Evolutionary conservation across 148 eudicot genomes (phyloP).

Genomic region (Chenopodium berlandieri): DNA sequence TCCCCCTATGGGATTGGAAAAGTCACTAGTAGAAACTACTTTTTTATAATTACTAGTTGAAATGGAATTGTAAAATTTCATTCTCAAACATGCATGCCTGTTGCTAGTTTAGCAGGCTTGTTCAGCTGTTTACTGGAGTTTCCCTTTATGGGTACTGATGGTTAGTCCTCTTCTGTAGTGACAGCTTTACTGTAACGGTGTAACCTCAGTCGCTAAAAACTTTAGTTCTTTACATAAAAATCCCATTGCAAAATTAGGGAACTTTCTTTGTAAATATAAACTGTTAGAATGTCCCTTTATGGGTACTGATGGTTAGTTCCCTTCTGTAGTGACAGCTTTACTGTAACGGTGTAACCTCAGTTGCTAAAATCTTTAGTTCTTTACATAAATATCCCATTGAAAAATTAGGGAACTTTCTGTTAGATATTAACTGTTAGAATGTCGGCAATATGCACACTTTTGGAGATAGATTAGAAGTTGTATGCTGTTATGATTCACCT

Average conservation of each 20-base stretch:
- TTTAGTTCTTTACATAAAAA: neutral
- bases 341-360: neutral
- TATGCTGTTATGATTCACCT: neutral
- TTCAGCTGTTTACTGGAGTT: neutral
- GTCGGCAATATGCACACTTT: neutral
- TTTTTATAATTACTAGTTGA: conserved; percentile 3
- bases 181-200: neutral
- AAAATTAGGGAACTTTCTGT: neutral
- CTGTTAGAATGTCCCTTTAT: neutral
- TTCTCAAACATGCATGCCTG: neutral
- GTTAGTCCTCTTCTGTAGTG: neutral
- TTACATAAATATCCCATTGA: too few relatives aligned
- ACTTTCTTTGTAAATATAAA: too few relatives aligned
- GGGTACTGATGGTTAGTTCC: neutral
- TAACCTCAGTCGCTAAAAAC: neutral
- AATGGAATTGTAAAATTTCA: neutral
- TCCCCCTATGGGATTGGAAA: conserved; percentile 16
- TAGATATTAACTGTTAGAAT: neutral
- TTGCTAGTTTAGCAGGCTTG: neutral
- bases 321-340: neutral
- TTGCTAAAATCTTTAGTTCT: neutral
- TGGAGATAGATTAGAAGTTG: neutral
- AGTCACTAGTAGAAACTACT: conserved; percentile 24
- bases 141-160: neutral
- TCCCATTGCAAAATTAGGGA: neutral